These are phyloP conservation scores for Kluyveromyces nonfermentans DNA, from an alignment of 805 yeast genomes.

Conservation along the genomic window DNA sequence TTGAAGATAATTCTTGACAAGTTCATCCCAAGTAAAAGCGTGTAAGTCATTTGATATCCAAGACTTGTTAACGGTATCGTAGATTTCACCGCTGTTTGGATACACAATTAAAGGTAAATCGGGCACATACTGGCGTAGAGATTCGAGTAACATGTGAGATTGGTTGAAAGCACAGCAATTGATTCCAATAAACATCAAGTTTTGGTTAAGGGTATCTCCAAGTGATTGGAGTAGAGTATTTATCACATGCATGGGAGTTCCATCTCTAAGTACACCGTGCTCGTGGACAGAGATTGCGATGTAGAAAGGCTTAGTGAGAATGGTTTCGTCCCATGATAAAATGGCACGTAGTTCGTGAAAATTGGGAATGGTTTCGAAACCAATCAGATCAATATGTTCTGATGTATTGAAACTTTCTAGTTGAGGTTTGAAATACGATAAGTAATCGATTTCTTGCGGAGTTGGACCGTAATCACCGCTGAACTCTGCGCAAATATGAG, in stretches of 20 bases:
- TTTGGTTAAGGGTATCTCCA: slow-evolving; percentile 15
- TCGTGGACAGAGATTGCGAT: slow-evolving; percentile 35
- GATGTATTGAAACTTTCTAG: slow-evolving; percentile 42
- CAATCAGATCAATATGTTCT: slow-evolving; percentile 44
- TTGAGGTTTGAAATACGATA: slow-evolving; percentile 26
- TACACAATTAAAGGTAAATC: slow-evolving; percentile 42
- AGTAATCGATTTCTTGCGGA: slow-evolving; percentile 22
- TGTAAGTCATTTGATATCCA: slow-evolving; percentile 31
- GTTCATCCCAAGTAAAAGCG: slow-evolving; percentile 30
- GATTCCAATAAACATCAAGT: slow-evolving; percentile 48
- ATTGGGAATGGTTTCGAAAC: slow-evolving; percentile 67
- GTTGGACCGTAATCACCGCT: slow-evolving; percentile 49
- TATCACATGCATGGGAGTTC: slow-evolving; percentile 34
- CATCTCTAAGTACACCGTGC: slow-evolving; percentile 38
- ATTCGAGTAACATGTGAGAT: slow-evolving; percentile 33
- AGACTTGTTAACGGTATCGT: slow-evolving; percentile 37
- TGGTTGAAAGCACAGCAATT: slow-evolving; percentile 51
- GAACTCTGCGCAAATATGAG: slow-evolving; percentile 59
- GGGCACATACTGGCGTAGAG: slow-evolving; percentile 15
- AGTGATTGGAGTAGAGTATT: slow-evolving; percentile 14
- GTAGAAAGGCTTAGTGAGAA: slow-evolving; percentile 36
- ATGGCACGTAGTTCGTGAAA: slow-evolving; percentile 46
- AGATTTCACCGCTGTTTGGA: slow-evolving; percentile 70
- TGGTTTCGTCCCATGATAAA: slow-evolving; percentile 30
- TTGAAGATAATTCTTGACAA: slow-evolving; percentile 33